Evolutionary conservation across 768 basidiomycete species (phyloP), one percentile per base, ranked within the genome.

Genomic region (Suillus placidus): DNA sequence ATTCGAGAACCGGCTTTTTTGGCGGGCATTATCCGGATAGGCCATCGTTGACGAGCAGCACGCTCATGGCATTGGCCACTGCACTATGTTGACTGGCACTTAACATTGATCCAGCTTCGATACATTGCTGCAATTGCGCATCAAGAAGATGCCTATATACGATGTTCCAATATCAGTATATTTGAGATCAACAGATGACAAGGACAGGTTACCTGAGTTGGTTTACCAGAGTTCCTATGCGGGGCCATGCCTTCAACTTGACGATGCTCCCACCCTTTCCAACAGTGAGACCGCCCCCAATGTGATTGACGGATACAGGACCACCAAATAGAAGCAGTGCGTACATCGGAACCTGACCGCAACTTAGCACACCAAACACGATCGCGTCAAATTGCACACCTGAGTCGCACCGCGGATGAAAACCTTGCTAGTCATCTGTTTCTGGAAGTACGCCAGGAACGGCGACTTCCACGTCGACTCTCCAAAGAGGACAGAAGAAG

Each of bases 351-450:
- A 95, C 84, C 91, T 95, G 30, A 35, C 45, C 10, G 63, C 38
- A 26, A 43, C 47, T 60, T 52, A 63, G 38, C 18, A 30, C 37
- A n/a, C 30, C 40, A 45, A 49, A 35, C 23, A 61, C 32, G 6
- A 56, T 34, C 7, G 56, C 35, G 8, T 30, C 18, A 16, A 32
- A 63, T n/a, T 4, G 63, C 83, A 60, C 64, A 93, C 93, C 84
- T 96, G 91, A 1, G 93, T 95, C 6, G 88, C 93, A 75, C 95
- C 95, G 52, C 93, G 84, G 68, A 98, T 72, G 76, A 91, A 97
- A 1, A 93, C 82, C 76, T 97, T 96, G 20, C 82, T 89, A 13
- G 94, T 94, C 81, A 86, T 81, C 63, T 89, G 86, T 74, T 94
- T 93, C 69, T 88, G 84, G 77, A 95, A 97, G 76, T 93, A 97